These are phyloP conservation scores for Debaryomyces castellii DNA, from an alignment of 805 yeast species.

Conservation along the genomic window DNA sequence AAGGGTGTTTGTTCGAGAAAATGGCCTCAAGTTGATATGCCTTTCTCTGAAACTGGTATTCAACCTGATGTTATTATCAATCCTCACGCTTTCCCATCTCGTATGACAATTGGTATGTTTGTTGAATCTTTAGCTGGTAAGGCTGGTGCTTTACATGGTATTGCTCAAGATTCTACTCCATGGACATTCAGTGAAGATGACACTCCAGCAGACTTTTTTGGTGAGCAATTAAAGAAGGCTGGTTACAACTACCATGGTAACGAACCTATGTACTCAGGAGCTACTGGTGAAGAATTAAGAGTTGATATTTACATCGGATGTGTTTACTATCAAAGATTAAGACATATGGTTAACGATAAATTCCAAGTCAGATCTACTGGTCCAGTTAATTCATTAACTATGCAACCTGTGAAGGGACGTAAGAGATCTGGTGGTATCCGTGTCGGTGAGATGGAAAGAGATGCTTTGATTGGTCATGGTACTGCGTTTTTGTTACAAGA, in stretches of 20 bases:
- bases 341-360: slow-evolving; percentile 99
- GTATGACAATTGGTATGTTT: slow-evolving; percentile 99
- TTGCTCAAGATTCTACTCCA: slow-evolving; percentile 96
- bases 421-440: slow-evolving; percentile 99
- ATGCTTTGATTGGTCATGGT: slow-evolving; percentile 98
- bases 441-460: slow-evolving; percentile 99
- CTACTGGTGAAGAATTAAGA: slow-evolving; percentile 94
- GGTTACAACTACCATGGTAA: slow-evolving; percentile 98
- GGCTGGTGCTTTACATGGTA: slow-evolving; percentile 96
- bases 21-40: slow-evolving; percentile 97
- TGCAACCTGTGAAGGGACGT: slow-evolving; percentile 99
- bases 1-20: slow-evolving; percentile 98
- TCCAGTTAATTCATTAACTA: slow-evolving; percentile 92
- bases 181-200: slow-evolving; percentile 90
- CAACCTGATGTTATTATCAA: slow-evolving; percentile 97
- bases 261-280: slow-evolving; percentile 99
- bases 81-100: slow-evolving; percentile 99
- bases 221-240: slow-evolving; percentile 81
- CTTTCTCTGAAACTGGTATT: slow-evolving; percentile 93
- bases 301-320: slow-evolving; percentile 96
- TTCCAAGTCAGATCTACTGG: slow-evolving; percentile 99
- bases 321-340: slow-evolving; percentile 95
- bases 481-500: slow-evolving; percentile 93
- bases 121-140: slow-evolving; percentile 98
- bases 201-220: slow-evolving; percentile 97